Evolutionary conservation across 1,284 basidiomycete species (phyloP).

Genomic region (Cutaneotrichosporon sp.): DNA sequence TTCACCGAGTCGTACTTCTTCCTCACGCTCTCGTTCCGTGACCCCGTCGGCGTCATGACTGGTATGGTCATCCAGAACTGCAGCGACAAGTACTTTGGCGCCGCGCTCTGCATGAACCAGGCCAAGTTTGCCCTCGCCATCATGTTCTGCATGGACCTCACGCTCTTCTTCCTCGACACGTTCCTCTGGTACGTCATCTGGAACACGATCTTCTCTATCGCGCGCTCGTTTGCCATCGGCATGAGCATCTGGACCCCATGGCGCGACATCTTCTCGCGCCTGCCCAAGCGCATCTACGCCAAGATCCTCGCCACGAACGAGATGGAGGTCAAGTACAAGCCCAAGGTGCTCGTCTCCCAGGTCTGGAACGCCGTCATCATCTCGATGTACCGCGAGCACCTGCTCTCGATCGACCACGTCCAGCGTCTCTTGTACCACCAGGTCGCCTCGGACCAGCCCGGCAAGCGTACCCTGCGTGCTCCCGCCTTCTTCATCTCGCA

Average conservation of each 20-base stretch:
- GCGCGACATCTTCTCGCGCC: constrained; percentile 88
- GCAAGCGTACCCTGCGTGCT: constrained; percentile 82
- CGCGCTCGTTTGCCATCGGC: constrained; percentile 82
- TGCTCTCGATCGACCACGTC: constrained; percentile 93
- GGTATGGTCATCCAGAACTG: constrained; percentile 90
- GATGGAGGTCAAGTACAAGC: constrained; percentile 96
- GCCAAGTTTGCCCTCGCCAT: constrained; percentile 88
- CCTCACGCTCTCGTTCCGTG: constrained; percentile 87
- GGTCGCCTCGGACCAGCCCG: constrained; percentile 77
- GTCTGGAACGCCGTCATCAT: constrained; percentile 99
- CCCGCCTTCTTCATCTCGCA: constrained; percentile 95
- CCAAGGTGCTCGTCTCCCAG: constrained; percentile 95
- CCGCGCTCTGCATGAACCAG: constrained; percentile 78
- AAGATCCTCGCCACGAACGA: constrained; percentile 87
- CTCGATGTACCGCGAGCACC: constrained; percentile 97
- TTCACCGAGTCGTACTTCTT: constrained; percentile 94
- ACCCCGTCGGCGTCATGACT: constrained; percentile 86
- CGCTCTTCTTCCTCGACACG: constrained; percentile 94
- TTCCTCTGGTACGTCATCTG: constrained; percentile 94
- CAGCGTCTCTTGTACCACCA: constrained; percentile 94
- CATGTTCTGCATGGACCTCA: constrained; percentile 96
- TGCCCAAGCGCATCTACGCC: constrained; percentile 93
- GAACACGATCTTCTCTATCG: constrained; percentile 93
- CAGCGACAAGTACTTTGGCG: constrained; percentile 77
- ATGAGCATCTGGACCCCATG: constrained; percentile 96